These are phyloP conservation scores for Artomyces pyxidatus DNA, from an alignment of 768 basidiomycete genomes.

Conservation along the genomic window DNA sequence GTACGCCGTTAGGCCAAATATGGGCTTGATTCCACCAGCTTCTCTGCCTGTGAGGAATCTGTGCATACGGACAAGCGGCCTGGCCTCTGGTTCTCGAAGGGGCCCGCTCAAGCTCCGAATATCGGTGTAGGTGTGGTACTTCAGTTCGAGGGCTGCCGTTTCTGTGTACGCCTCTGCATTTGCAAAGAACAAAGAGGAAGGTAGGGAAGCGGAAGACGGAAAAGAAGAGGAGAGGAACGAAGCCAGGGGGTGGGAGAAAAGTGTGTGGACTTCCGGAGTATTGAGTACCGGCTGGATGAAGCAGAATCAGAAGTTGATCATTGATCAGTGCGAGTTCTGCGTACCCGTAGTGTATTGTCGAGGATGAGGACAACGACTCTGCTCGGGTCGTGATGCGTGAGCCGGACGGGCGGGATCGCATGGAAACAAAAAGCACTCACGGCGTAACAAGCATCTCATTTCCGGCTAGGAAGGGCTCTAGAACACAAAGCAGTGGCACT, in stretches of 20 bases:
- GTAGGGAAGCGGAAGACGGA: conserved; percentile 25
- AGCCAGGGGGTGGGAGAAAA: conserved; percentile 80
- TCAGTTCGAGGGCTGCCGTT: conserved; percentile 30
- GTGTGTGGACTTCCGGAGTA: conserved; percentile 61
- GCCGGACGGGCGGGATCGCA: not conserved
- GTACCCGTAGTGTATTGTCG: conserved; percentile 65
- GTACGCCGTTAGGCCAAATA: conserved; percentile 82
- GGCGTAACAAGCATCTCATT: conserved; percentile 74
- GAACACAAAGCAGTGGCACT: conserved; percentile 66
- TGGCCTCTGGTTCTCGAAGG: not conserved
- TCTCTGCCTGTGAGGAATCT: conserved; percentile 83
- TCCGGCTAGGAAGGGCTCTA: conserved; percentile 74
- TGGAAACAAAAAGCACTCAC: conserved; percentile 37
- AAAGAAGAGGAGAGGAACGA: conserved; percentile 55
- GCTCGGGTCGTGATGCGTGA: not conserved
- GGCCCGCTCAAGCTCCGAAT: conserved; percentile 18
- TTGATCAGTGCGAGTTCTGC: conserved; percentile 10
- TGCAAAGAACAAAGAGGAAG: conserved; percentile 33
- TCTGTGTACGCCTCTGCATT: conserved; percentile 42
- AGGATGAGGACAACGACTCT: conserved; percentile 84
- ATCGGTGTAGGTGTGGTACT: conserved; percentile 63
- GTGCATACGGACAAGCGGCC: conserved; percentile 44
- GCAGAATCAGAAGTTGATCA: not conserved
- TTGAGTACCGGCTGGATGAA: conserved; percentile 66
- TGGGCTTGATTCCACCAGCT: conserved; percentile 77